A percentile compares a stretch with the other conserved stretches of the same genome.
Conservation (phyloP, 2,329 filamentous ascomycete species). For the Cladosporium sp. region DNA sequence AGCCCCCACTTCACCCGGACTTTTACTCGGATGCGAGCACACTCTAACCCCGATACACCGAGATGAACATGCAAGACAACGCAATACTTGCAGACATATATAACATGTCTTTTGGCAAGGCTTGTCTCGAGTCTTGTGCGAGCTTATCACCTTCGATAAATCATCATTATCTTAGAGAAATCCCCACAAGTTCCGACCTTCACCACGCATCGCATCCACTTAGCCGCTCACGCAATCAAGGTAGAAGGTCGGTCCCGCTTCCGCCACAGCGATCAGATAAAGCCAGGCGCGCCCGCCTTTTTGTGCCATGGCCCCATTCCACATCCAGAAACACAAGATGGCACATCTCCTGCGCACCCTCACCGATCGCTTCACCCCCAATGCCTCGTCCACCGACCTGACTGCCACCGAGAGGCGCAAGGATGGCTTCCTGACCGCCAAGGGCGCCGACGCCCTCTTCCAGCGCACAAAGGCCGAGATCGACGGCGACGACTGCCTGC, state of each 20-base stretch:
- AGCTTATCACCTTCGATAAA: not conserved
- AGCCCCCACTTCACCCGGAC: slow-evolving; percentile 5
- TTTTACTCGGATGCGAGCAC: not conserved
- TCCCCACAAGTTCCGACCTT: not conserved
- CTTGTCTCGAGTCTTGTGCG: not conserved
- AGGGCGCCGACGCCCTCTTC: slow-evolving; percentile 62
- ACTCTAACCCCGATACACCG: slow-evolving; percentile 5
- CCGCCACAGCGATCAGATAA: slow-evolving; percentile 16
- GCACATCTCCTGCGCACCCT: slow-evolving; percentile 28
- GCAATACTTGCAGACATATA: not conserved
- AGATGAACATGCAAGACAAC: slow-evolving; percentile 9
- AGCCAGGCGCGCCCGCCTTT: slow-evolving; percentile 7
- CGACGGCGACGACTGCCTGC: slow-evolving; percentile 86
- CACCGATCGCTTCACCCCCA: slow-evolving; percentile 29
- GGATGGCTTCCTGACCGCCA: slow-evolving; percentile 50
- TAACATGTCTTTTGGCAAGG: not conserved
- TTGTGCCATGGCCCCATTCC: slow-evolving; percentile 14
- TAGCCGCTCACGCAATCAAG: not conserved
- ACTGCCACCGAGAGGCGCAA: slow-evolving; percentile 29
- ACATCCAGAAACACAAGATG: slow-evolving; percentile 26
- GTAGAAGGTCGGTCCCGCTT: slow-evolving; percentile 7
- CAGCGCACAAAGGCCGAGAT: slow-evolving; percentile 69
- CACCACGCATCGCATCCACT: not conserved
- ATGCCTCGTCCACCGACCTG: slow-evolving; percentile 26
- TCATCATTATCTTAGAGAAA: not conserved